Percentiles rank a stretch among this genome's conserved stretches.
Evolutionary conservation across 768 basidiomycete species (phyloP).

Genomic region (Russula ochroleuca): DNA sequence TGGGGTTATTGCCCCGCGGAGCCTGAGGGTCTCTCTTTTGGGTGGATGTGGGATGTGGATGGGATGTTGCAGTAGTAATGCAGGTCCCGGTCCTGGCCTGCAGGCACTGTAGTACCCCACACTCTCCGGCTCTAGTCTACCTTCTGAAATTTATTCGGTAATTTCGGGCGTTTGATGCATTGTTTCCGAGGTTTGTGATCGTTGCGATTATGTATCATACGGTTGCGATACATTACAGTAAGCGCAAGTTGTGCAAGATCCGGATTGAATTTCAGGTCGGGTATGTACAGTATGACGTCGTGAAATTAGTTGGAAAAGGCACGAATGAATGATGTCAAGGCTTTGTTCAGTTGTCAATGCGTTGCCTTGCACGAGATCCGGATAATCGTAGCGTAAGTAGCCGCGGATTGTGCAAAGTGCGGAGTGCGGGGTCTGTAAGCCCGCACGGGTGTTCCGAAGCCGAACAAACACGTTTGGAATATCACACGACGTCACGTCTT

Average conservation of each 20-base stretch:
- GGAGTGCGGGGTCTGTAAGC: background rate
- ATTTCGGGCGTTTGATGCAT: background rate
- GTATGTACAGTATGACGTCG: background rate
- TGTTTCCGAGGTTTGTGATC: background rate
- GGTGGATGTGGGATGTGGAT: background rate
- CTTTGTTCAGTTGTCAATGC: background rate
- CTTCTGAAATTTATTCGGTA: background rate
- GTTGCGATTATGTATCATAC: background rate
- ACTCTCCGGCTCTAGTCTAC: background rate
- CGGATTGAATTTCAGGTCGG: background rate
- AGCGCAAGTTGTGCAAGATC: background rate
- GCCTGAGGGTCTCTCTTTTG: background rate
- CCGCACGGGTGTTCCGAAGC: slow-evolving; percentile 7
- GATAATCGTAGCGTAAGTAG: too few relatives aligned
- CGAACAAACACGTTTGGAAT: background rate
- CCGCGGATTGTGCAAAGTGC: too few relatives aligned
- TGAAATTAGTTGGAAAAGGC: background rate
- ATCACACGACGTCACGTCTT: too few relatives aligned
- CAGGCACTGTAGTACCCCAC: background rate
- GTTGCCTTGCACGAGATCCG: background rate
- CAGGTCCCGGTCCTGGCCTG: background rate
- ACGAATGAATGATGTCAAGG: background rate
- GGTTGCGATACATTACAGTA: background rate
- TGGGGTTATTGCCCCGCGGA: background rate
- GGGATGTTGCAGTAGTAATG: background rate